Base-by-base conservation (phyloP, 1,139 yeast species). In the Scheffersomyces segobiensis region DNA sequence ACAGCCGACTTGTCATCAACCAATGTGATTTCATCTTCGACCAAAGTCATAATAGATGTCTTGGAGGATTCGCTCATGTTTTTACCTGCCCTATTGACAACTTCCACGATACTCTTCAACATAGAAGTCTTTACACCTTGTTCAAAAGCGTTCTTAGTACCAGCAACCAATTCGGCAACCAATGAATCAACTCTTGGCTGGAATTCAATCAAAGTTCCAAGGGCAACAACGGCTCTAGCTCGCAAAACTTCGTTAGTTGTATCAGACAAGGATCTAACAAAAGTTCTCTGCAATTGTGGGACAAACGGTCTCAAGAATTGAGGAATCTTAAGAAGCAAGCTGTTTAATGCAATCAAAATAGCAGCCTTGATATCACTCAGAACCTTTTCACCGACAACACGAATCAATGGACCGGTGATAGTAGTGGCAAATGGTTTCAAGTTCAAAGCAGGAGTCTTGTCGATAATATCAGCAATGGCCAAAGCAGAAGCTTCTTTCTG, bases 221-320 rank as follows among this genome's bases (percentile, higher is more conserved):
- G 79, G 0, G 98, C 98, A 65, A 82, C 84, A 49, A 97, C 98
- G n/a, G 98, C 97, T 63, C 97, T 85, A 5, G 87, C 74, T 67
- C 98, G 84, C 68, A 95, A 80, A 7, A 84, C 77, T 59, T 89
- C 96, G 68, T 88, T 90, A 1, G 81, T 69, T 3, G 89, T 81
- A 75, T 95, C 99, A 54, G 92, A 84, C 63, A 96, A 81, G 0
- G 97, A 91, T 72, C 96, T 90, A 53, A 96, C 97, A 78, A 95
- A 96, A 1, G 99, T 96, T 73, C 99, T 86, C 77, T 96, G 99
- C 65, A 96, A 81, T 78, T 96, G 99, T 10, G 99, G 99, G 74
- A 95, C 87, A 73, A 96, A 96, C 14, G 99, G 99, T 70, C 96
- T 86, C 74, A 96, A 82, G 72, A 92, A 91, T 69, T 89, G 92